These are phyloP conservation scores for Nepenthes alata DNA, from an alignment of 179 eudicot species.

Conservation along the genomic window DNA sequence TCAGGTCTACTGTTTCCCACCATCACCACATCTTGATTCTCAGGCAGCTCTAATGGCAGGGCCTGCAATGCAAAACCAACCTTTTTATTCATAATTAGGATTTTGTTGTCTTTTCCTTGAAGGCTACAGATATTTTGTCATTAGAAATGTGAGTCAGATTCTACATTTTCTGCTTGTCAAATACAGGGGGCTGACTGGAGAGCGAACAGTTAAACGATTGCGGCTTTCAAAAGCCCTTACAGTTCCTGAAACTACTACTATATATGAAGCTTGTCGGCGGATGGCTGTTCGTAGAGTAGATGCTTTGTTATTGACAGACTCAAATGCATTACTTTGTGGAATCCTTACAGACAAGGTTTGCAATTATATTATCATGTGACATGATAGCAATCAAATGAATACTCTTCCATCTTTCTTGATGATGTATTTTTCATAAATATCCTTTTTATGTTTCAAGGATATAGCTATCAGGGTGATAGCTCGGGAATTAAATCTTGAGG, in stretches of 20 bases:
- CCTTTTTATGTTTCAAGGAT: slow-evolving; percentile 41
- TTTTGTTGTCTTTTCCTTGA: too few relatives aligned
- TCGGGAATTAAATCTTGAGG: slow-evolving; percentile 70
- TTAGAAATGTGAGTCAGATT: background rate
- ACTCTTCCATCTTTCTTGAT: background rate
- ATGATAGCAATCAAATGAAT: background rate
- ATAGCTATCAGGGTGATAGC: slow-evolving; percentile 87
- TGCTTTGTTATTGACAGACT: slow-evolving; percentile 89
- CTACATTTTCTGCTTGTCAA: background rate
- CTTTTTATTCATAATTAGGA: too few relatives aligned
- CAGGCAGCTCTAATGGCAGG: too few relatives aligned
- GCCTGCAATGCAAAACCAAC: too few relatives aligned
- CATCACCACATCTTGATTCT: too few relatives aligned
- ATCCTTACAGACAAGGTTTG: slow-evolving; percentile 90
- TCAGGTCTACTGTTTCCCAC: too few relatives aligned
- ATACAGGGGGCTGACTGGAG: slow-evolving; percentile 66
- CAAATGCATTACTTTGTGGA: slow-evolving; percentile 90
- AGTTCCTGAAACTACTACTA: slow-evolving; percentile 76
- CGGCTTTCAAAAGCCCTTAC: slow-evolving; percentile 90
- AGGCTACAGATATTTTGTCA: background rate
- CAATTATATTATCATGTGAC: background rate
- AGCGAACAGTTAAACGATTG: slow-evolving; percentile 82
- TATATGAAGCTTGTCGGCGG: slow-evolving; percentile 76
- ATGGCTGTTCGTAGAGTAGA: slow-evolving; percentile 92
- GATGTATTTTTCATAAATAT: background rate